Conservation (phyloP, 164 flowering plant species). For the Vitis rupestris region DNA sequence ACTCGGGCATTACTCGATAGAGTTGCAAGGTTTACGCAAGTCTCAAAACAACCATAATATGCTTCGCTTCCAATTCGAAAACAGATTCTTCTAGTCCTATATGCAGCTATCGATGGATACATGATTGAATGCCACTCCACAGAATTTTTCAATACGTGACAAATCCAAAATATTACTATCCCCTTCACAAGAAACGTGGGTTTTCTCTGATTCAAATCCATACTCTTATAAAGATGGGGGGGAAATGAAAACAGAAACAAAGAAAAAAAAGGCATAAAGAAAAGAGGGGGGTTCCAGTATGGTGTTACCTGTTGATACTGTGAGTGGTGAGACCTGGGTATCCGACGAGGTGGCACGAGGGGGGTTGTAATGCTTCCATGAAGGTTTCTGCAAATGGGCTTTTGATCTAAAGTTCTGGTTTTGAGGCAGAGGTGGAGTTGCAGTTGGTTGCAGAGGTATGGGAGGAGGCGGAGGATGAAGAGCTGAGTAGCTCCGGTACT, state of each 20-base stretch:
- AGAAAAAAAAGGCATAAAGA: background rate
- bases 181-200: too few species aligned
- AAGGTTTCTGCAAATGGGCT: constrained; percentile 48
- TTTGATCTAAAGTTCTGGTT: constrained; percentile 39
- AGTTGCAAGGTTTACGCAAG: too few species aligned
- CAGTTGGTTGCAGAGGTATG: constrained; percentile 43
- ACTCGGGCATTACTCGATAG: too few species aligned
- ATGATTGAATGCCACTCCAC: too few species aligned
- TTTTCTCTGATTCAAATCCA: too few species aligned
- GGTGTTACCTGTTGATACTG: constrained; percentile 41
- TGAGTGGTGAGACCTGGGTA: constrained; percentile 28
- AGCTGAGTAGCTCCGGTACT: constrained; percentile 46
- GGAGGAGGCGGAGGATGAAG: constrained; percentile 71
- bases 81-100: too few species aligned
- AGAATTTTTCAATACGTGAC: too few species aligned
- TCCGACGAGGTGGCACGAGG: constrained; percentile 50
- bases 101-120: too few species aligned
- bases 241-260: background rate
- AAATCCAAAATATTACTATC: too few species aligned
- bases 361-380: constrained; percentile 38
- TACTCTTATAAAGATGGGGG: too few species aligned
- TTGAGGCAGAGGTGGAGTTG: constrained; percentile 32
- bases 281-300: background rate
- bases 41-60: too few species aligned
- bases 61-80: too few species aligned